Percentiles rank a stretch among this genome's conserved stretches.
Conservation (phyloP, 2,329 filamentous ascomycete genomes). For the Aspergillus fumigatiaffinis region DNA sequence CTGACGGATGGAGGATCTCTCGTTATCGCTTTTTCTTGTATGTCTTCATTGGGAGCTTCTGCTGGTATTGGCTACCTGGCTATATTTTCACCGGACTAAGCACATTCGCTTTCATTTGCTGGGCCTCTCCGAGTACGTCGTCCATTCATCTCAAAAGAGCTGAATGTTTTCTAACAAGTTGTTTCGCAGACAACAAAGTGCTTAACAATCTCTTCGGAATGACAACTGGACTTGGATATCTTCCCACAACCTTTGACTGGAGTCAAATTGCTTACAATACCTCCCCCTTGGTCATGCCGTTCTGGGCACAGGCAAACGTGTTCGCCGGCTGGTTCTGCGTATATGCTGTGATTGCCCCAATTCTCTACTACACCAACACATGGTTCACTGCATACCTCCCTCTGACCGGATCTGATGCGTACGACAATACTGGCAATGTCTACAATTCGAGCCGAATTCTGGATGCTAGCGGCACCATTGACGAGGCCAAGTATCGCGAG, state of each 20-base stretch:
- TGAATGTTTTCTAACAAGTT: conserved; percentile 28
- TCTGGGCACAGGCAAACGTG: conserved; percentile 38
- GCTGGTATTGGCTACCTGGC: conserved; percentile 27
- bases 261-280: conserved; percentile 35
- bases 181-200: conserved; percentile 30
- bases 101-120: conserved; percentile 37
- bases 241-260: conserved; percentile 52
- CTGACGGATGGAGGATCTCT: conserved; percentile 33
- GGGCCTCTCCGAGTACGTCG: conserved; percentile 41
- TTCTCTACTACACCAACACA: conserved; percentile 29
- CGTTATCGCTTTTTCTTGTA: conserved; percentile 23
- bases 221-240: conserved; percentile 42
- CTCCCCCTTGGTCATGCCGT: conserved; percentile 26
- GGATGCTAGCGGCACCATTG: conserved; percentile 48
- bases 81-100: conserved; percentile 27
- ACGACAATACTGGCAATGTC: conserved; percentile 43
- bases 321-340: conserved; percentile 35
- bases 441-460: conserved; percentile 59
- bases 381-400: conserved; percentile 28
- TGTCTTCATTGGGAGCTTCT: conserved; percentile 17
- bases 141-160: conserved; percentile 2
- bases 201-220: conserved; percentile 42
- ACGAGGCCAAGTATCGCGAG: conserved; percentile 54
- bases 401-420: conserved; percentile 25
- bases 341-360: conserved; percentile 34